These are phyloP conservation scores for Davidsoniella virescens DNA, from an alignment of 2,329 filamentous ascomycete genomes.

Conservation along the genomic window DNA sequence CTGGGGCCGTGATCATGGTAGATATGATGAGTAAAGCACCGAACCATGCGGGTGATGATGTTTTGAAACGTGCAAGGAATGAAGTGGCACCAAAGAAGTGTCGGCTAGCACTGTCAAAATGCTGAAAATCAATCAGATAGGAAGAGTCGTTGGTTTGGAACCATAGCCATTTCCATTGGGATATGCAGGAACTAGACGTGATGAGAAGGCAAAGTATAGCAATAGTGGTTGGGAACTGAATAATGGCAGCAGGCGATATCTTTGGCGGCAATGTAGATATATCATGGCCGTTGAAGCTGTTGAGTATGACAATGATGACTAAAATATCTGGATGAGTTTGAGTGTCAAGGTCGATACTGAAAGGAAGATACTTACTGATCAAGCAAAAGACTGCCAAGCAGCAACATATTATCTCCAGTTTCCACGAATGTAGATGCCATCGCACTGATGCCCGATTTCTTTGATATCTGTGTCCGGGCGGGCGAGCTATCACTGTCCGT, in stretches of 20 bases:
- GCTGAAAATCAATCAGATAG: constrained; percentile 17
- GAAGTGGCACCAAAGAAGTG: constrained; percentile 15
- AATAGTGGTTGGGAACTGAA: constrained; percentile 19
- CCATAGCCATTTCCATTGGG: constrained; percentile 22
- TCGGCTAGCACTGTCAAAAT: constrained; percentile 18
- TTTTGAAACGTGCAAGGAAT: constrained; percentile 15
- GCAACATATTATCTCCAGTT: constrained; percentile 7
- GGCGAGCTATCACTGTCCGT: constrained; percentile 6
- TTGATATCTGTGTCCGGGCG: background rate
- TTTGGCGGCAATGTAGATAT: constrained; percentile 15
- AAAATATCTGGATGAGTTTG: background rate
- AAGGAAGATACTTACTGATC: background rate
- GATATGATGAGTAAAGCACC: constrained; percentile 16
- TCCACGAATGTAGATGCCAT: background rate
- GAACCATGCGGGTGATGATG: constrained; percentile 16
- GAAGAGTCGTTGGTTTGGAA: constrained; percentile 16
- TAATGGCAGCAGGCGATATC: constrained; percentile 18
- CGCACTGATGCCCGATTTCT: background rate
- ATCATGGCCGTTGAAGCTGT: constrained; percentile 13
- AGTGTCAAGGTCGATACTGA: background rate
- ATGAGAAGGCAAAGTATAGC: constrained; percentile 16
- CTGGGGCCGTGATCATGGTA: constrained; percentile 13
- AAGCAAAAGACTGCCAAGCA: constrained; percentile 3
- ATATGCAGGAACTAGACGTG: constrained; percentile 17
- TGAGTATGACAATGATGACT: constrained; percentile 11